Evolutionary conservation across 140 eudicot genomes (phyloP).

Genomic region (Anethum foeniculum): DNA sequence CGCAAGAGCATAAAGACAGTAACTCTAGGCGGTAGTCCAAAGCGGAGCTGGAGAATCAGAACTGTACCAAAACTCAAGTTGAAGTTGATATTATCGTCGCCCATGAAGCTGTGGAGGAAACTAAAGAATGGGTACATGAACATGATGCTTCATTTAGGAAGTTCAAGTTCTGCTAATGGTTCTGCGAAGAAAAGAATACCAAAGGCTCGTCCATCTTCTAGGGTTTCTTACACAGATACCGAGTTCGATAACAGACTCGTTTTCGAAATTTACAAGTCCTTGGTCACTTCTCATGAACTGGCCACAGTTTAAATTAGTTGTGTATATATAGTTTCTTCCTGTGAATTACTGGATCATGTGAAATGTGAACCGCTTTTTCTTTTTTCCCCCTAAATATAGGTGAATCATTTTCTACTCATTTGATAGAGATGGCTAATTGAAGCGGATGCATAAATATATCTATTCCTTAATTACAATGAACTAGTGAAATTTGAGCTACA

Average conservation of each 20-base stretch:
- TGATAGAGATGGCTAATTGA: no score
- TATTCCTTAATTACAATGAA: not conserved
- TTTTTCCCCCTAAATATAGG: not conserved
- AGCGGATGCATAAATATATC: not conserved
- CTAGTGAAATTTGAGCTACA: not conserved
- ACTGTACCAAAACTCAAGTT: slow-evolving; percentile 27
- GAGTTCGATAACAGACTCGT: slow-evolving; percentile 48
- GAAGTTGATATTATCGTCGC: slow-evolving; percentile 22
- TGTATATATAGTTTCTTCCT: not conserved
- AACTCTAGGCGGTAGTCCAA: slow-evolving; percentile 9
- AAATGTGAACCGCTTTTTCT: not conserved
- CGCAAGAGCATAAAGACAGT: slow-evolving; percentile 14
- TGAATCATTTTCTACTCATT: not conserved
- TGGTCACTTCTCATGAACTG: slow-evolving; percentile 34
- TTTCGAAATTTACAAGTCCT: slow-evolving; percentile 49
- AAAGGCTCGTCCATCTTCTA: slow-evolving; percentile 17
- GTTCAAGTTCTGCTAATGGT: not conserved
- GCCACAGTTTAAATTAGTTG: slow-evolving; percentile 2
- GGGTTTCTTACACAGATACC: slow-evolving; percentile 15
- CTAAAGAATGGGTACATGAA: slow-evolving; percentile 38
- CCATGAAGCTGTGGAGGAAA: slow-evolving; percentile 35
- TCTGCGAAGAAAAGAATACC: slow-evolving; percentile 28
- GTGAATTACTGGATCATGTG: not conserved
- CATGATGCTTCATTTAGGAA: slow-evolving; percentile 26
- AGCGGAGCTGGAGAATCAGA: slow-evolving; percentile 40